These are phyloP conservation scores for Elsinoe arachidis DNA, from an alignment of 2,329 filamentous ascomycete species.

Conservation along the genomic window DNA sequence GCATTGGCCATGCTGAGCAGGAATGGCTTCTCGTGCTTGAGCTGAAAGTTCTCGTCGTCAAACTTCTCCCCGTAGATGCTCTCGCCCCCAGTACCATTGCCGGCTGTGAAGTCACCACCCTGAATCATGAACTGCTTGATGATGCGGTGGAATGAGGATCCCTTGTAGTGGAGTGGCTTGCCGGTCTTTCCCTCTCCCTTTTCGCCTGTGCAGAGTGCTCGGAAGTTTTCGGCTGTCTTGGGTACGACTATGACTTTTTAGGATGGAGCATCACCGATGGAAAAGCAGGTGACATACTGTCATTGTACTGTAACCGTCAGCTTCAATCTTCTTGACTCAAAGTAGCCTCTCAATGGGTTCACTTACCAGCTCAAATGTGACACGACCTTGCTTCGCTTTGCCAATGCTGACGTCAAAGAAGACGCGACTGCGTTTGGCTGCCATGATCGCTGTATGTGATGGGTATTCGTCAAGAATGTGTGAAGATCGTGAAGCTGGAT, in stretches of 20 bases:
- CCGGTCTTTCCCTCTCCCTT: conserved; percentile 75
- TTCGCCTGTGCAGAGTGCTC: conserved; percentile 86
- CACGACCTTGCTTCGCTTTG: conserved; percentile 60
- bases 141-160: conserved; percentile 85
- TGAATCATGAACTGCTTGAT: conserved; percentile 99
- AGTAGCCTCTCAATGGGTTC: conserved; percentile 13
- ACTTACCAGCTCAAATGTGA: conserved; percentile 74
- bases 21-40: conserved; percentile 89
- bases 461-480: background rate
- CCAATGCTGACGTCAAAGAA: conserved; percentile 91
- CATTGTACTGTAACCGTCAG: conserved; percentile 31
- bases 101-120: conserved; percentile 91
- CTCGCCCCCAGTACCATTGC: conserved; percentile 92
- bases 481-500: background rate
- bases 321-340: background rate
- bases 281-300: conserved; percentile 24
- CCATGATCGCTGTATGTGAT: conserved; percentile 11
- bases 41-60: conserved; percentile 87
- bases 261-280: background rate
- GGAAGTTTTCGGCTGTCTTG: conserved; percentile 96
- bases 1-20: conserved; percentile 97
- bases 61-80: conserved; percentile 98
- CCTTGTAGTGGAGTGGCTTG: conserved; percentile 86
- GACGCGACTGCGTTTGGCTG: conserved; percentile 57
- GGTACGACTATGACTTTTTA: conserved; percentile 57